Percentiles rank a stretch among this genome's conserved stretches.
phyloP scores from a whole-genome alignment of 768 basidiomycete genomes.

The Tricholoma furcatifolium region DNA sequence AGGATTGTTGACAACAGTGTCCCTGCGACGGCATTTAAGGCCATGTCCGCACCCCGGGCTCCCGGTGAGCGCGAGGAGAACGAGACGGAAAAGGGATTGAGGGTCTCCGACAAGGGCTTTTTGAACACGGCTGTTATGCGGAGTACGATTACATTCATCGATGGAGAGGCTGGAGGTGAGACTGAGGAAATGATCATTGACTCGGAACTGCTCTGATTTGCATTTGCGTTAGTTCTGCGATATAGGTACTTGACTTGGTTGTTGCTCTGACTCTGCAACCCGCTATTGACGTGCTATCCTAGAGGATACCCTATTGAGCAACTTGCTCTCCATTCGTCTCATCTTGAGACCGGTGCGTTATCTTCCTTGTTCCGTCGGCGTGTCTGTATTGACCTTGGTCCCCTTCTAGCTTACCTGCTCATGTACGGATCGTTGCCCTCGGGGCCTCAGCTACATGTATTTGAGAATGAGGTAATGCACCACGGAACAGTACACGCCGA shows the following conservation, averaged over 20 bases:
- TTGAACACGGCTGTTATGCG: conserved; percentile 80
- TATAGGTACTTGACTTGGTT: conserved; percentile 52
- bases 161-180: conserved; percentile 80
- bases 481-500: conserved; percentile 71
- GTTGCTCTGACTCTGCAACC: background rate
- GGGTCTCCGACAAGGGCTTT: conserved; percentile 79
- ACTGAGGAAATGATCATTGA: conserved; percentile 1
- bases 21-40: conserved; percentile 79
- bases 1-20: conserved; percentile 84
- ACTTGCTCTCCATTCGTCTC: conserved; percentile 74
- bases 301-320: conserved; percentile 95
- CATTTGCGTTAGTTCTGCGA: conserved; percentile 48
- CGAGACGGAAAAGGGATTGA: conserved; percentile 78
- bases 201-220: background rate
- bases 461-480: conserved; percentile 75
- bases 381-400: background rate
- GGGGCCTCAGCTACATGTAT: conserved; percentile 54
- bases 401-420: conserved; percentile 66
- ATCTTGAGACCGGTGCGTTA: conserved; percentile 62
- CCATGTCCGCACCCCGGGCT: conserved; percentile 56
- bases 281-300: background rate
- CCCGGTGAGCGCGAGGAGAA: conserved; percentile 73
- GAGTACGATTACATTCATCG: conserved; percentile 87
- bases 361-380: background rate
- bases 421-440: conserved; percentile 84